Evolutionary conservation across 2,329 filamentous ascomycete species (phyloP).

Genomic region (Fusarium euwallaceae): DNA sequence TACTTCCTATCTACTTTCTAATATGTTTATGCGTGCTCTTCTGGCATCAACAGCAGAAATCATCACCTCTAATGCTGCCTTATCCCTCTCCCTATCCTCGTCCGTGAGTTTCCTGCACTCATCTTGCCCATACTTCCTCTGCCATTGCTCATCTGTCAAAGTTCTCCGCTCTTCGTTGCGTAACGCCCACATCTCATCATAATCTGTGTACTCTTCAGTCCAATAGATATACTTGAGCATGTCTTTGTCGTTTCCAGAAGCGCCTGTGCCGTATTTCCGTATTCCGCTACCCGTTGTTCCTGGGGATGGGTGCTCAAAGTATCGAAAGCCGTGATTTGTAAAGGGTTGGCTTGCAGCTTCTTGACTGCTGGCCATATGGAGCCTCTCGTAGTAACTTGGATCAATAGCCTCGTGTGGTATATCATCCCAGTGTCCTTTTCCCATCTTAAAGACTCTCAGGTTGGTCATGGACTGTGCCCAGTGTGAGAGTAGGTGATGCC

Average conservation of each 20-base stretch:
- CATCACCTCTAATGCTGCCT: neutral
- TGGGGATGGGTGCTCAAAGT: slow-evolving; percentile 14
- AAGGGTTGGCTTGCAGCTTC: neutral
- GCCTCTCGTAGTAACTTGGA: neutral
- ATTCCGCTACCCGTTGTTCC: neutral
- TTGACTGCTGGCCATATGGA: neutral
- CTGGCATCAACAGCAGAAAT: neutral
- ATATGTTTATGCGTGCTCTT: neutral
- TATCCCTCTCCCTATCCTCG: neutral
- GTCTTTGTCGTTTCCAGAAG: neutral
- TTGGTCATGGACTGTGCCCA: slow-evolving; percentile 7
- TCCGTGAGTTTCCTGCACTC: neutral
- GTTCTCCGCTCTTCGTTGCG: neutral
- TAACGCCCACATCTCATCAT: neutral
- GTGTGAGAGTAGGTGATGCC: slow-evolving; percentile 15
- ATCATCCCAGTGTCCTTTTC: neutral
- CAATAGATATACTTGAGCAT: slow-evolving; percentile 2
- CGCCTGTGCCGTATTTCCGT: neutral
- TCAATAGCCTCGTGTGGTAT: neutral
- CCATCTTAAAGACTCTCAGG: slow-evolving; percentile 13
- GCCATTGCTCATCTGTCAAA: neutral
- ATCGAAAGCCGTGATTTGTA: neutral
- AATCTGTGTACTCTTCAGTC: neutral
- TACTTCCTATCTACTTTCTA: no score
- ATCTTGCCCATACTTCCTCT: neutral